A percentile compares a stretch with the other conserved stretches of the same genome.
These are phyloP conservation scores for Emmonsiellopsis sp. DNA, from an alignment of 2,329 filamentous ascomycete species.

Conservation along the genomic window DNA sequence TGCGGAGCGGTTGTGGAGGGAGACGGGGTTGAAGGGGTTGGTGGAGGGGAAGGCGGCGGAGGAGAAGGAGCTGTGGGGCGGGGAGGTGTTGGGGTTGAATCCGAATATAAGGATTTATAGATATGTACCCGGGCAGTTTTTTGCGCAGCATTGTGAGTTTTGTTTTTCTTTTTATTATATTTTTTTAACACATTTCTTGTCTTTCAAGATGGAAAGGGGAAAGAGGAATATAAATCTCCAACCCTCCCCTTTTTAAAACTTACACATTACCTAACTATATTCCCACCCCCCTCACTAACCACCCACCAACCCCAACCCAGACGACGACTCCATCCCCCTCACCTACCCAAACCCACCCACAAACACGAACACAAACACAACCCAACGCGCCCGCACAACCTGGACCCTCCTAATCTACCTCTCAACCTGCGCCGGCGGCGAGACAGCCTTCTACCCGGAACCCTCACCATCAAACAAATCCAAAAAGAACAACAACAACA, in stretches of 20 bases:
- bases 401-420: constrained; percentile 90
- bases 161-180: constrained; percentile 1
- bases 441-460: constrained; percentile 85
- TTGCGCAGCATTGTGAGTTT: constrained; percentile 78
- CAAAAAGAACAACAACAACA: constrained; percentile 28
- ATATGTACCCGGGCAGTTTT: constrained; percentile 79
- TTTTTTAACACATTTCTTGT: background rate
- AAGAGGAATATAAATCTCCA: background rate
- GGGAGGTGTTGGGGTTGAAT: constrained; percentile 73
- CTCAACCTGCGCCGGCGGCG: constrained; percentile 73
- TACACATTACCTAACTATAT: constrained; percentile 45
- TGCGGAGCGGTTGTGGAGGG: constrained; percentile 65
- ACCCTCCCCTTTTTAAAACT: background rate
- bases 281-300: constrained; percentile 50
- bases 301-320: constrained; percentile 42
- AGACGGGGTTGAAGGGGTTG: constrained; percentile 63
- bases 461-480: constrained; percentile 35
- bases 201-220: background rate
- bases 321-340: constrained; percentile 78
- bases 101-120: constrained; percentile 85
- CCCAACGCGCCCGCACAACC: constrained; percentile 62
- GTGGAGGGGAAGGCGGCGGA: constrained; percentile 14
- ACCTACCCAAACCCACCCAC: constrained; percentile 33
- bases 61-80: constrained; percentile 56
- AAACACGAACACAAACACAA: constrained; percentile 74